These are phyloP conservation scores for Paraleonurus japonicus DNA, from an alignment of 257 asterid genomes.

Conservation along the genomic window DNA sequence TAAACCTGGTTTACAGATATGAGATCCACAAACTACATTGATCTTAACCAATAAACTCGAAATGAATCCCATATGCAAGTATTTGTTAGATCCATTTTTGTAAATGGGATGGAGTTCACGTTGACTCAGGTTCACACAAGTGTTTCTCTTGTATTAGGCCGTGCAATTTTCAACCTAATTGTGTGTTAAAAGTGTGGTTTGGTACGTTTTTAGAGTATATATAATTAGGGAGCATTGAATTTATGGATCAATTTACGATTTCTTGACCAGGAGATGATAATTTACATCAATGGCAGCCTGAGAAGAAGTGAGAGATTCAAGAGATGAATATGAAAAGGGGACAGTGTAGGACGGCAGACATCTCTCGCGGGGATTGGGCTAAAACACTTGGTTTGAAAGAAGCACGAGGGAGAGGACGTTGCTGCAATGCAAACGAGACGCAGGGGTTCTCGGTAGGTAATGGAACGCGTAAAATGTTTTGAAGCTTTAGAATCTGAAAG, in stretches of 20 bases:
- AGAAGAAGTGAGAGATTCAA: slow-evolving; percentile 64
- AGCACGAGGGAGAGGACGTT: slow-evolving; percentile 8
- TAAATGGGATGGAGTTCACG: no score
- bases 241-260: slow-evolving; percentile 32
- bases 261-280: slow-evolving; percentile 78
- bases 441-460: slow-evolving; percentile 27
- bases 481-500: slow-evolving; percentile 7
- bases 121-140: no score
- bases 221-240: slow-evolving; percentile 23
- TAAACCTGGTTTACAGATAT: no score
- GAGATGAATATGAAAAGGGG: slow-evolving; percentile 5
- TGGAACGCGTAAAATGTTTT: slow-evolving; percentile 17
- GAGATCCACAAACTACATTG: no score
- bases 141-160: no score
- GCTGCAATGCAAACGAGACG: slow-evolving; percentile 16
- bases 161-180: no score
- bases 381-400: slow-evolving; percentile 25
- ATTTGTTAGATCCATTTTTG: no score
- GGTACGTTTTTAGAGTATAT: background rate
- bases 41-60: no score
- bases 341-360: background rate
- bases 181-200: background rate
- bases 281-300: slow-evolving; percentile 92
- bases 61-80: no score
- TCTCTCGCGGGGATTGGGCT: slow-evolving; percentile 19